These are phyloP conservation scores for Cladophialophora immunda DNA, from an alignment of 2,329 filamentous ascomycete species.

Conservation along the genomic window DNA sequence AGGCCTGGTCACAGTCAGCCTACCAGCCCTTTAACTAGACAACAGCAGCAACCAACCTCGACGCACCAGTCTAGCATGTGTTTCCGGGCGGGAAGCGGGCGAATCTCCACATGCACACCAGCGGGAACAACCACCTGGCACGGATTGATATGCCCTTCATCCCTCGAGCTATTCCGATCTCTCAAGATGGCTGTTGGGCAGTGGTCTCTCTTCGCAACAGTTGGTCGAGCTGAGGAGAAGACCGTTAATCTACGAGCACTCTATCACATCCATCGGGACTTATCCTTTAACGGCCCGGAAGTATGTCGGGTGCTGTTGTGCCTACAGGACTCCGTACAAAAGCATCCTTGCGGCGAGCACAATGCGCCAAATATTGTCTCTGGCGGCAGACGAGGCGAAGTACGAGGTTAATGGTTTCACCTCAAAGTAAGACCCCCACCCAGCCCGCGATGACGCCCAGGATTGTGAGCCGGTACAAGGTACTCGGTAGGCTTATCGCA, in stretches of 20 bases:
- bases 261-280: not conserved
- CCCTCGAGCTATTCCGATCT: not conserved
- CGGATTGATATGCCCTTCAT: constrained; percentile 2
- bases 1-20: not conserved
- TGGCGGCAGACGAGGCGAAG: not conserved
- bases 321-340: not conserved
- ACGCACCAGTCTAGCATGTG: constrained; percentile 1
- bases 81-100: not conserved
- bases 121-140: not conserved
- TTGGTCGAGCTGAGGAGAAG: not conserved
- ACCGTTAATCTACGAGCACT: not conserved
- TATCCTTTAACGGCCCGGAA: not conserved
- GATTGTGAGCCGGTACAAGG: too few relatives aligned
- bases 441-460: not conserved
- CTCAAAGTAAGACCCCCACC: not conserved
- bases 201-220: not conserved
- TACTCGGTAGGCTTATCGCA: not conserved
- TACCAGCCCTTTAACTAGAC: not conserved
- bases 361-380: not conserved
- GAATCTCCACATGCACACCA: not conserved
- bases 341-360: not conserved
- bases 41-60: not conserved
- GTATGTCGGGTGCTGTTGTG: not conserved
- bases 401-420: too few relatives aligned
- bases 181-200: not conserved